Percentiles rank a stretch among this genome's conserved stretches.
Conservation (phyloP, 176 grass and related monocot genomes). For the Calamus simplicifolius region DNA sequence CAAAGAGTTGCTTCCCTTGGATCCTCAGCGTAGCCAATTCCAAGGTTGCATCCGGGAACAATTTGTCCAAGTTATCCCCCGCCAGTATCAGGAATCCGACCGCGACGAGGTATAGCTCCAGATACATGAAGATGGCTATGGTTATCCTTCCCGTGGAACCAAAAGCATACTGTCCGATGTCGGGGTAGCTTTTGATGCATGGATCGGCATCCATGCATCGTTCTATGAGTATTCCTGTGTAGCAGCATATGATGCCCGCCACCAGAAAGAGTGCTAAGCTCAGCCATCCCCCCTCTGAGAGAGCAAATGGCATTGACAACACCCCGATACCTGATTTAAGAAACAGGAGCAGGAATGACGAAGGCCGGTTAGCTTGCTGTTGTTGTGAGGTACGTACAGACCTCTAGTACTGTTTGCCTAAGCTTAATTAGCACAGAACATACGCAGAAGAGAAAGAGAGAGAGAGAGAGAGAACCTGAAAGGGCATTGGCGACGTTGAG, state of each 20-base stretch:
- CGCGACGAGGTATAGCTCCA: slow-evolving; percentile 28
- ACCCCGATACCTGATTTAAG: slow-evolving; percentile 36
- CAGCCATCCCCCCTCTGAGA: slow-evolving; percentile 53
- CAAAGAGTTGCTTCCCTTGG: slow-evolving; percentile 36
- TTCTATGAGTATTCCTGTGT: slow-evolving; percentile 50
- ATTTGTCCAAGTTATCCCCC: slow-evolving; percentile 36
- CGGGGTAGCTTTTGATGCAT: slow-evolving; percentile 30
- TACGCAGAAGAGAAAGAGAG: background rate
- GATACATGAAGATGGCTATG: slow-evolving; percentile 44
- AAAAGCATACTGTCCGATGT: slow-evolving; percentile 47
- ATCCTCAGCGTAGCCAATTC: slow-evolving; percentile 14
- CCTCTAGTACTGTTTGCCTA: background rate
- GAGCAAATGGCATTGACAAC: slow-evolving; percentile 47
- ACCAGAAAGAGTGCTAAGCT: slow-evolving; percentile 42
- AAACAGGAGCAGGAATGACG: background rate
- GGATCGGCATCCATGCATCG: slow-evolving; percentile 39
- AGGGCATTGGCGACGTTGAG: slow-evolving; percentile 59
- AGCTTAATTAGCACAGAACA: background rate
- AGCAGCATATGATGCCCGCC: slow-evolving; percentile 47
- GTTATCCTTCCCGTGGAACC: slow-evolving; percentile 27
- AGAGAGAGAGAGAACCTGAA: slow-evolving; percentile 24
- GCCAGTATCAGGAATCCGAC: slow-evolving; percentile 30
- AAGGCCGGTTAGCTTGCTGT: background rate
- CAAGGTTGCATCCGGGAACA: slow-evolving; percentile 22
- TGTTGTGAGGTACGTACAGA: background rate